phyloP scores from a whole-genome alignment of 768 basidiomycete species.

The Lentinus tigrinus region DNA sequence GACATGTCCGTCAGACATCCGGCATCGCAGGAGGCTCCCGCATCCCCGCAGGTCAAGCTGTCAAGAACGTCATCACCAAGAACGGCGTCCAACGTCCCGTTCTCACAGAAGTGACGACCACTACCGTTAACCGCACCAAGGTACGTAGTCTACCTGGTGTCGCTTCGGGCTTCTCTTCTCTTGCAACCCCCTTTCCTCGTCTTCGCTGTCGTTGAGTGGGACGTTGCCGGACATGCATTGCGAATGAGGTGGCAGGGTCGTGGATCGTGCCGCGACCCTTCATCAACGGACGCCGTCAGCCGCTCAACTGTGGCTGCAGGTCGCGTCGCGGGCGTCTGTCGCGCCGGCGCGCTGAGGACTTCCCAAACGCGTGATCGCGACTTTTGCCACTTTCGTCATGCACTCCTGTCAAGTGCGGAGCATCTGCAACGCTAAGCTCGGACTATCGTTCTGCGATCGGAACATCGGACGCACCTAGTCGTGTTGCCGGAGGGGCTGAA shows the following conservation, averaged over 20 bases:
- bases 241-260: neutral
- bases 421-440: neutral
- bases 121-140: constrained; percentile 70
- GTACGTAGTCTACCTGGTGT: constrained; percentile 39
- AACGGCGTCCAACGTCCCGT: constrained; percentile 60
- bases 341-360: neutral
- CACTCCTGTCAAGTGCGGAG: neutral
- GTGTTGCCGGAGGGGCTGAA: neutral
- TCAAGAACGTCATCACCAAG: constrained; percentile 46
- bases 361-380: constrained; percentile 17
- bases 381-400: constrained; percentile 10
- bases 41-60: constrained; percentile 37
- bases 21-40: constrained; percentile 51
- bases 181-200: neutral
- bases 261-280: neutral
- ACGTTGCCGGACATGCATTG: neutral
- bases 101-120: constrained; percentile 78
- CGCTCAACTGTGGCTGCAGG: neutral
- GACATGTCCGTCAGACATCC: constrained; percentile 63
- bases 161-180: neutral
- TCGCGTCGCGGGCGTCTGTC: constrained; percentile 3
- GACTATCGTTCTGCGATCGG: neutral
- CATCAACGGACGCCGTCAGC: neutral
- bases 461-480: neutral
- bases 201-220: neutral